Base-by-base conservation (phyloP, 2,329 filamentous ascomycete species). In the Xylaria sp. region DNA sequence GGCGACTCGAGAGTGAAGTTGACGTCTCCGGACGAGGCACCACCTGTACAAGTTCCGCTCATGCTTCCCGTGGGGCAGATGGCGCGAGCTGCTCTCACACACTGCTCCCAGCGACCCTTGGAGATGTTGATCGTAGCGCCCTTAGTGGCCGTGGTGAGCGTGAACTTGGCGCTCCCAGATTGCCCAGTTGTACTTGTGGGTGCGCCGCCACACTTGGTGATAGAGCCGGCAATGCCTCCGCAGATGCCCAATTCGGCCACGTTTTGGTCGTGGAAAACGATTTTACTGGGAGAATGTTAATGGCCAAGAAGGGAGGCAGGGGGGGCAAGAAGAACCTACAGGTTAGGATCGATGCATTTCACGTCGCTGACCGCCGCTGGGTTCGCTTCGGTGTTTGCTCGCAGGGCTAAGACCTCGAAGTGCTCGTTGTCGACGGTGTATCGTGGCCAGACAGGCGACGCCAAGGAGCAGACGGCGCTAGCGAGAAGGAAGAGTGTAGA, bases 31-130 rank as follows among this genome's bases (percentile, higher is more conserved):
- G 64, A 75, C 41, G 76, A 80, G 29, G 79, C 82, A 4, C 80
- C 82, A 13, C 82, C 81, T 5, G 76, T 69, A 70, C 82, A 85
- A 1, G 77, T 78, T 25, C 74, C 80, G 38, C 71, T 74, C 69
- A 83, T 75, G 62, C 79, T 82, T 17, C 82, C 82, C 7, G 78
- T 80, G 19, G 81, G 81, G 69, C 82, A 85, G 46, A 79, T 77
- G 60, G 80, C 79, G 58, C 79, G 72, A 49, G 83, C 84, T 15
- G 84, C 83, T 40, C 81, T 77, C 53, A 85, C 78, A 69, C 84
- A 86, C 52, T 78, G 75, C 72, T 85, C 80, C 83, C 83, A 84
- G 23, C 78, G 74, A 19, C 77, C 77, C 74, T 85, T 85, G 47
- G 77, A 78, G 62, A 86, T 77, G 73, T 80, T 81, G 71, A 86